Evolutionary conservation across 129 eudicot species (phyloP), one percentile per base, ranked within the genome.

Genomic region (Solidago caesia): DNA sequence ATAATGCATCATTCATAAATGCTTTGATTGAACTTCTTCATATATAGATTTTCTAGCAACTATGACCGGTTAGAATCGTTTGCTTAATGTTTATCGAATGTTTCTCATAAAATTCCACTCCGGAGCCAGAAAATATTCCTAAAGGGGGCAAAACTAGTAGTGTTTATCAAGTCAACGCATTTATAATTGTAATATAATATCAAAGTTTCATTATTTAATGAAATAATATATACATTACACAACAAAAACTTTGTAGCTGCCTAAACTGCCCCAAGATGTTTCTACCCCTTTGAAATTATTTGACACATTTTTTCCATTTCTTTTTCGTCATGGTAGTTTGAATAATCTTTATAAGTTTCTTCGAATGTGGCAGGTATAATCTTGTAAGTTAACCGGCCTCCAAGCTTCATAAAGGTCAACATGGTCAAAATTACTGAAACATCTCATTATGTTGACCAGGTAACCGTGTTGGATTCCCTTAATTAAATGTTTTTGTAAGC

Each of bases 1-100:
- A 51, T 26, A 53, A 14, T 68, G 57, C 57, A 68, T 41, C 66
- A 72, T 65, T 57, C 76, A 43, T 57, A 26, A 39, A 56, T 72
- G 76, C 66, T 72, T 72, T 57, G 21, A 43, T 42, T 42, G 42
- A 57, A 43, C n/a, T 25, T 55, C n/a, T 25, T 55, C 75, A 53
- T 10, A 52, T n/a, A 56, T 21, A 14, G 27, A 15, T 46, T 9
- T 14, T 62, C 44, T 39, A 29, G 67, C 29, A 63, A 12, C 42
- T 33, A 5, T 5, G 44, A 33, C 41, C 26, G 12, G 13, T 62
- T 33, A 33, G 3, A 33, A 33, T 33, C 3, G 39, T 33, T 33
- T 33, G 39, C 39, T 33, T 33, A 3, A 33, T 33, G 39, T 33
- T 33, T 33, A 33, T 33, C 39, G 39, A 33, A 33, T 33, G 39